Evolutionary conservation across 1,139 yeast species (phyloP).

Genomic region (Yamadazyma diospyri): DNA sequence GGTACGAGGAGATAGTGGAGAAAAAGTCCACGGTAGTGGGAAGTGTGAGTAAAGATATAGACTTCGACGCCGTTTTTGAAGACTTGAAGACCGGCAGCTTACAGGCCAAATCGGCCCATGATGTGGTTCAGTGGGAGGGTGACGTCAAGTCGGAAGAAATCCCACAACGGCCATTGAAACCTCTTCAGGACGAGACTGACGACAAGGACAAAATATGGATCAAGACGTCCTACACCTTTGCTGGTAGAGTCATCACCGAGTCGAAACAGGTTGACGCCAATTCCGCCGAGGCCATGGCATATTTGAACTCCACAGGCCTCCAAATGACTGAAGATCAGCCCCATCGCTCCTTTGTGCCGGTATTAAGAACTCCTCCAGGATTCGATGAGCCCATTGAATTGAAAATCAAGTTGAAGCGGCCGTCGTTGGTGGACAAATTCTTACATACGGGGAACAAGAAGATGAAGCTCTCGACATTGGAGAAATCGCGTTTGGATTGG

Average conservation of each 20-base stretch:
- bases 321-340: slow-evolving; percentile 11
- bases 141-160: slow-evolving; percentile 9
- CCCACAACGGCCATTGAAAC: too few species aligned
- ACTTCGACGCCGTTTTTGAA: slow-evolving; percentile 35
- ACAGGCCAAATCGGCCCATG: slow-evolving; percentile 4
- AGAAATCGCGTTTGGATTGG: slow-evolving; percentile 93
- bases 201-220: slow-evolving; percentile 54
- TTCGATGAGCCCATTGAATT: slow-evolving; percentile 28
- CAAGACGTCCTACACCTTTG: slow-evolving; percentile 78
- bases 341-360: slow-evolving; percentile 31
- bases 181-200: slow-evolving; percentile 14
- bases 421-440: slow-evolving; percentile 69
- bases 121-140: slow-evolving; percentile 3
- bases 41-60: slow-evolving; percentile 22
- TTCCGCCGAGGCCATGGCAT: slow-evolving; percentile 87
- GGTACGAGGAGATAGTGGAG: slow-evolving; percentile 17
- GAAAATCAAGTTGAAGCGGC: slow-evolving; percentile 55
- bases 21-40: slow-evolving; percentile 26
- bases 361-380: slow-evolving; percentile 36
- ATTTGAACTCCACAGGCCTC: slow-evolving; percentile 48
- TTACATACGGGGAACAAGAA: slow-evolving; percentile 31
- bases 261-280: slow-evolving; percentile 70
- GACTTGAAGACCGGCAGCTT: slow-evolving; percentile 21
- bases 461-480: slow-evolving; percentile 82
- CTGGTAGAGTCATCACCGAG: slow-evolving; percentile 79